phyloP scores from a whole-genome alignment of 176 grass and related monocot genomes.

The Oryza nivara region DNA sequence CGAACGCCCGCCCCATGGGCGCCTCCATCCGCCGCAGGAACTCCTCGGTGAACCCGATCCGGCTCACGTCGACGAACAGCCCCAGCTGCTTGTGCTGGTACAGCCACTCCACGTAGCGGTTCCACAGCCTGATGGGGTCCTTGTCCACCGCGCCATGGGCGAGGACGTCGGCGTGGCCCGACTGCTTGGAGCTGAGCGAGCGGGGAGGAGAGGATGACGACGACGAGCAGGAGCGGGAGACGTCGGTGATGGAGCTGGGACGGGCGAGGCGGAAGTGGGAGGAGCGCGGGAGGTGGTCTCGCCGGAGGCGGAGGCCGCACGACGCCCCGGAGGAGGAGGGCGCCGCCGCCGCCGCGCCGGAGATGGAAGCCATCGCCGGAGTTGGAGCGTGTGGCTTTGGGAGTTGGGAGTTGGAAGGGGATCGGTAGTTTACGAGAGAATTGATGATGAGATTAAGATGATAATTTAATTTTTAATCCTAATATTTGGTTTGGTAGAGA shows the following conservation, averaged over 20 bases:
- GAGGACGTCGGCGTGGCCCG: conserved; percentile 13
- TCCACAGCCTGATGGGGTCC: conserved; percentile 85
- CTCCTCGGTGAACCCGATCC: conserved; percentile 88
- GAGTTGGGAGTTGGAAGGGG: neutral
- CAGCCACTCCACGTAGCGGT: conserved; percentile 86
- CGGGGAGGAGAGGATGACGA: conserved; percentile 22
- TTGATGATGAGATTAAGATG: too few species aligned
- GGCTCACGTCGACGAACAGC: conserved; percentile 94
- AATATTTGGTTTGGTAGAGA: too few species aligned
- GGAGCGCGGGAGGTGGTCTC: conserved; percentile 28
- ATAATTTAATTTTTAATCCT: too few species aligned
- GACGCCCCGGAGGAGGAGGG: conserved; percentile 34
- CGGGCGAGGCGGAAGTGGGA: neutral
- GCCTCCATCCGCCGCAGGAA: conserved; percentile 86
- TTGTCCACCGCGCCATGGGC: conserved; percentile 59
- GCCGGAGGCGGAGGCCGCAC: conserved; percentile 38
- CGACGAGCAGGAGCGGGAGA: conserved; percentile 54
- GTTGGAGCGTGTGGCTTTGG: neutral
- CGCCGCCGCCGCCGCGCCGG: conserved; percentile 42
- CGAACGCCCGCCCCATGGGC: conserved; percentile 66
- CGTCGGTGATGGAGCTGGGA: conserved; percentile 67
- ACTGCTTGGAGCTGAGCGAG: conserved; percentile 26
- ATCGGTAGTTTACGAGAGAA: too few species aligned
- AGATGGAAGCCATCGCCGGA: conserved; percentile 63
- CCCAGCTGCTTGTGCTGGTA: conserved; percentile 99